A percentile compares a stretch with the other conserved stretches of the same genome.
Evolutionary conservation across 768 basidiomycete genomes (phyloP).

Genomic region (Rhodotorula graminis): DNA sequence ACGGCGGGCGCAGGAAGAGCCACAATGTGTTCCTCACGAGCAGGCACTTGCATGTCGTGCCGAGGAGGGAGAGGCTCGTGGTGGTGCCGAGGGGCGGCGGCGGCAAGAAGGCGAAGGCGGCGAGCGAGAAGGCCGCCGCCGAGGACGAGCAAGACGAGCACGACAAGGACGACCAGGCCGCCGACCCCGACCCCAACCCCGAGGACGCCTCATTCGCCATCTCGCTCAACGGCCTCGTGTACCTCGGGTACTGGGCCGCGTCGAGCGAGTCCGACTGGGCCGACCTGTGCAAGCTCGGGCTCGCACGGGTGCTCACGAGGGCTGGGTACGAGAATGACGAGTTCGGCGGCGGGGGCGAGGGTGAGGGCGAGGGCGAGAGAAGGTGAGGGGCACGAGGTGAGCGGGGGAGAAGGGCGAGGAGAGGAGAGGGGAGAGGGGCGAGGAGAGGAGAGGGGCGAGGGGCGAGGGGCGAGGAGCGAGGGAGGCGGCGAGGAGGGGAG

Average conservation of each 20-base stretch:
- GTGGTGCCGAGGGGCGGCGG: neutral
- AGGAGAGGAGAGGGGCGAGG: no score
- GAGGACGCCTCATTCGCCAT: no score
- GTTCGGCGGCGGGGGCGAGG: neutral
- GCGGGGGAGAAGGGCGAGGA: no score
- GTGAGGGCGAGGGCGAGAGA: neutral
- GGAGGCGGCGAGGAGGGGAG: no score
- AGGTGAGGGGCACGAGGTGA: no score
- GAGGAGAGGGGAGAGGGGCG: no score
- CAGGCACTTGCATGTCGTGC: slow-evolving; percentile 10
- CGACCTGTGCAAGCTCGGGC: neutral
- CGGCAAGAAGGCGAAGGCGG: no score
- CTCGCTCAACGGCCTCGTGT: slow-evolving; percentile 19
- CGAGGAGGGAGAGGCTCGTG: slow-evolving; percentile 5
- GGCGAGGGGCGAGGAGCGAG: no score
- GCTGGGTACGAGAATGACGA: slow-evolving; percentile 21
- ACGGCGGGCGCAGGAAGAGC: slow-evolving; percentile 4
- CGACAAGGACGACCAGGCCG: slow-evolving; percentile 1
- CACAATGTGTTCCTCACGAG: slow-evolving; percentile 32
- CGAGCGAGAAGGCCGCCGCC: neutral
- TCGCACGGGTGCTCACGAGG: slow-evolving; percentile 1
- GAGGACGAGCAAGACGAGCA: neutral
- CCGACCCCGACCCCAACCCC: neutral
- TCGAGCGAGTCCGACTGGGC: neutral
- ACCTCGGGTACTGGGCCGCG: slow-evolving; percentile 15